These are phyloP conservation scores for Senna siamea DNA, from an alignment of 306 rosid species.

Conservation along the genomic window DNA sequence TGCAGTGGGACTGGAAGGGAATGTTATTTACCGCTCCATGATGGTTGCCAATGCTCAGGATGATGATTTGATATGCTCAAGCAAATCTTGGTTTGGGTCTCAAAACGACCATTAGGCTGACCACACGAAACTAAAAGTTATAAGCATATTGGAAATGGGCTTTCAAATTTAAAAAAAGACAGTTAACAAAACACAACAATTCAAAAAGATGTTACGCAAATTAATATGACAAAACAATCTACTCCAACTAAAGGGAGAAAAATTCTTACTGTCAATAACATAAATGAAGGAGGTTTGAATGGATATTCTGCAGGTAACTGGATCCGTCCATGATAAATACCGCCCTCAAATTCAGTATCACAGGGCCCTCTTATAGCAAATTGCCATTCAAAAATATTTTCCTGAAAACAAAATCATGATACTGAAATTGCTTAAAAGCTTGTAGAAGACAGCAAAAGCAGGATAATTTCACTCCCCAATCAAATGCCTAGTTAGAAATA, in stretches of 20 bases:
- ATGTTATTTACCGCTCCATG: conserved; percentile 81
- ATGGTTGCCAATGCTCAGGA: conserved; percentile 99
- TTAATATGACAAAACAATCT: conserved; percentile 5
- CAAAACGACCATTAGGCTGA: conserved; percentile 96
- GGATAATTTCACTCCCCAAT: neutral
- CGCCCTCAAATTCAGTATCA: conserved; percentile 75
- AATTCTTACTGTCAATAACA: conserved; percentile 72
- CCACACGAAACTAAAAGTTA: conserved; percentile 26
- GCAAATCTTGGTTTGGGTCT: conserved; percentile 95
- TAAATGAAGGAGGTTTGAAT: conserved; percentile 74
- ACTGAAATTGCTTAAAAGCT: conserved; percentile 1
- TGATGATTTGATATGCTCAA: conserved; percentile 97
- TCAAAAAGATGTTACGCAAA: neutral
- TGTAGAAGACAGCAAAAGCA: neutral
- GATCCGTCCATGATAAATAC: conserved; percentile 75
- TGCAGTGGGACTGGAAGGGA: neutral
- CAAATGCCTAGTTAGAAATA: conserved; percentile 6
- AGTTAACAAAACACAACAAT: neutral
- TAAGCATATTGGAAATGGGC: conserved; percentile 30
- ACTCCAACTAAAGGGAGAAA: neutral
- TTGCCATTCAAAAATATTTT: conserved; percentile 90
- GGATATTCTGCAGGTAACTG: conserved; percentile 80
- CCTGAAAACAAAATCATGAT: conserved; percentile 52
- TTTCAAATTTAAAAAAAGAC: conserved; percentile 7
- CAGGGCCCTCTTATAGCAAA: conserved; percentile 70